These are phyloP conservation scores for Penicillium oxalicum DNA, from an alignment of 2,329 filamentous ascomycete species.

Conservation along the genomic window DNA sequence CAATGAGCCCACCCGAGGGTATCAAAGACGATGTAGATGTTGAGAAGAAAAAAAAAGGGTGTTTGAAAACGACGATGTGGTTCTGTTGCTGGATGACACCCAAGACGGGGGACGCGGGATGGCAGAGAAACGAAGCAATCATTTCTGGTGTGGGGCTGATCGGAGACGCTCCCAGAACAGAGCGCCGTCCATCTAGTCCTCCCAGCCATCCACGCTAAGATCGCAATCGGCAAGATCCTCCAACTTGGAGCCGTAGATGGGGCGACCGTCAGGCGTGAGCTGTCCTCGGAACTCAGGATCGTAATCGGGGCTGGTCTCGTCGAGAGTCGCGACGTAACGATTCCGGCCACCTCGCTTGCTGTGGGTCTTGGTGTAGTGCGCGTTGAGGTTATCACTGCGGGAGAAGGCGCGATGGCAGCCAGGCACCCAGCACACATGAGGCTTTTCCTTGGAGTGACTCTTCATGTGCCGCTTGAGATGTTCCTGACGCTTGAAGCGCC, in stretches of 20 bases:
- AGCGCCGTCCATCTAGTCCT: slow-evolving; percentile 20
- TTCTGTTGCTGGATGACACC: neutral
- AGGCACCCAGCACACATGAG: slow-evolving; percentile 41
- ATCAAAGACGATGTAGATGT: neutral
- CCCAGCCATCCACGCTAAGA: slow-evolving; percentile 29
- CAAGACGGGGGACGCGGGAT: neutral
- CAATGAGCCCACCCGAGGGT: slow-evolving; percentile 15
- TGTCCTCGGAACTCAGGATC: slow-evolving; percentile 41
- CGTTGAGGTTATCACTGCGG: slow-evolving; percentile 43
- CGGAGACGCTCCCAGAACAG: too few relatives aligned
- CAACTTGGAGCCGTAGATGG: slow-evolving; percentile 33
- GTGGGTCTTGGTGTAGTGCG: slow-evolving; percentile 43
- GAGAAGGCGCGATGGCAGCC: slow-evolving; percentile 40
- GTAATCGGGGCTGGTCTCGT: slow-evolving; percentile 39
- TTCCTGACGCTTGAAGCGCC: slow-evolving; percentile 45
- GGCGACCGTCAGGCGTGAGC: slow-evolving; percentile 39
- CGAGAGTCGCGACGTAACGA: slow-evolving; percentile 42
- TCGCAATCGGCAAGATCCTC: slow-evolving; percentile 33
- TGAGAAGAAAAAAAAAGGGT: too few relatives aligned
- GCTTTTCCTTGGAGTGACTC: slow-evolving; percentile 42
- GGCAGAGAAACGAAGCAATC: neutral
- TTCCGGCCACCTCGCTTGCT: slow-evolving; percentile 43
- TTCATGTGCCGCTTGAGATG: slow-evolving; percentile 47
- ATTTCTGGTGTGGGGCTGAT: too few relatives aligned
- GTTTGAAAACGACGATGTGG: too few relatives aligned